phyloP scores from a whole-genome alignment of 148 eudicot genomes.

The Fallopia convolvulus region DNA sequence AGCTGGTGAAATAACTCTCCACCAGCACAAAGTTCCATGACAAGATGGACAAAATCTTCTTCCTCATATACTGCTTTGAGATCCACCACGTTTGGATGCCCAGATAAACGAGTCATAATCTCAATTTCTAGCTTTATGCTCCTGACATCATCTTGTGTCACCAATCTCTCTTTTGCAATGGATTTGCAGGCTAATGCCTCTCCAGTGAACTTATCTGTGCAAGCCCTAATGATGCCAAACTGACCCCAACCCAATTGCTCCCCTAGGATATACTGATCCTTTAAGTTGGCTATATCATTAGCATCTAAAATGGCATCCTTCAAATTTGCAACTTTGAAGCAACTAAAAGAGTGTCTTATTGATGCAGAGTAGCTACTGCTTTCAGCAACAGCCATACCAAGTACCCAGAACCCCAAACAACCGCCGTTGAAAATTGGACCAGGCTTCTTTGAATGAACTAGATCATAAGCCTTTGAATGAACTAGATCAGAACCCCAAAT shows the following conservation, averaged over 20 bases:
- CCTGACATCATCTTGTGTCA: conserved; percentile 59
- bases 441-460: not conserved
- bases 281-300: conserved; percentile 34
- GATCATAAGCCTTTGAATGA: not conserved
- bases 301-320: conserved; percentile 49
- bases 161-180: conserved; percentile 62
- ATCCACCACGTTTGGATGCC: conserved; percentile 70
- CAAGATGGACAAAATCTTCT: conserved; percentile 66
- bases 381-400: conserved; percentile 56
- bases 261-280: conserved; percentile 53
- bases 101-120: conserved; percentile 68
- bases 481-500: not conserved
- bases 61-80: conserved; percentile 90
- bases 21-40: conserved; percentile 93
- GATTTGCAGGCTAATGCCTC: conserved; percentile 78
- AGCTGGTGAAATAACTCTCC: conserved; percentile 80
- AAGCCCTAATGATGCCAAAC: conserved; percentile 62
- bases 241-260: conserved; percentile 80
- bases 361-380: conserved; percentile 26
- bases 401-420: conserved; percentile 5
- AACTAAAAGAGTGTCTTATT: conserved; percentile 22
- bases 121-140: conserved; percentile 81
- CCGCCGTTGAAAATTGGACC: not conserved
- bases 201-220: conserved; percentile 53
- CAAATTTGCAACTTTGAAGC: conserved; percentile 45